Percentiles rank a stretch among this genome's conserved stretches.
Evolutionary conservation across 495 filamentous ascomycete genomes (phyloP).

Genomic region (Filosporella fistucella): DNA sequence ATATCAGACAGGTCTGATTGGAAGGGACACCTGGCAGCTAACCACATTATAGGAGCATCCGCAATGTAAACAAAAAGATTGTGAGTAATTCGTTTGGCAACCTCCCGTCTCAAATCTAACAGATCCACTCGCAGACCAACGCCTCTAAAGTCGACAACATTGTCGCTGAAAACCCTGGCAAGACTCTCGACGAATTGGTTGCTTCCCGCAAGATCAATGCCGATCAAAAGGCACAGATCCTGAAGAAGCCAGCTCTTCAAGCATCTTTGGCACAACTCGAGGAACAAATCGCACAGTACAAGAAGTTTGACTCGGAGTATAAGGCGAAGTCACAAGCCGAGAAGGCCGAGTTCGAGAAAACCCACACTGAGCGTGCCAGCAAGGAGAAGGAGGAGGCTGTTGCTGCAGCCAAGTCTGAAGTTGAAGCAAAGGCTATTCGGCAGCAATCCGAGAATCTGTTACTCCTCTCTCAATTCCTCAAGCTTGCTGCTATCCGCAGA

Average conservation of each 20-base stretch:
- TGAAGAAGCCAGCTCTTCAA: slow-evolving; percentile 86
- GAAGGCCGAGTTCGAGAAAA: slow-evolving; percentile 67
- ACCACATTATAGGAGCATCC: slow-evolving; percentile 61
- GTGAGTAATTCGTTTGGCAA: slow-evolving; percentile 48
- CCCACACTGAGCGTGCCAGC: slow-evolving; percentile 65
- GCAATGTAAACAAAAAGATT: slow-evolving; percentile 83
- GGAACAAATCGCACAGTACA: slow-evolving; percentile 79
- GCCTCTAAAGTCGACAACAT: slow-evolving; percentile 74
- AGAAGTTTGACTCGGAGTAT: slow-evolving; percentile 76
- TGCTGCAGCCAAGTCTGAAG: slow-evolving; percentile 50
- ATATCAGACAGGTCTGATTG: not conserved
- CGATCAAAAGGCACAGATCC: slow-evolving; percentile 84
- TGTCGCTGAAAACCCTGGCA: slow-evolving; percentile 68
- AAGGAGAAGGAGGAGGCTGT: slow-evolving; percentile 62
- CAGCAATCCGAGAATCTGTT: slow-evolving; percentile 53
- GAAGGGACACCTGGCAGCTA: slow-evolving; percentile 13
- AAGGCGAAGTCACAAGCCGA: slow-evolving; percentile 61
- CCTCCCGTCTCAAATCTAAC: slow-evolving; percentile 5
- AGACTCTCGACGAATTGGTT: slow-evolving; percentile 81
- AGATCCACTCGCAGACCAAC: slow-evolving; percentile 51
- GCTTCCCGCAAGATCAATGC: slow-evolving; percentile 77
- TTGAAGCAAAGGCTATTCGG: slow-evolving; percentile 50
- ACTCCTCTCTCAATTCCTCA: slow-evolving; percentile 72
- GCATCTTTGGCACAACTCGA: slow-evolving; percentile 69
- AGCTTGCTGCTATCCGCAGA: slow-evolving; percentile 69